Evolutionary conservation across 2,329 filamentous ascomycete genomes (phyloP), one percentile per base, ranked within the genome.

Genomic region (Claviceps lovelessii): DNA sequence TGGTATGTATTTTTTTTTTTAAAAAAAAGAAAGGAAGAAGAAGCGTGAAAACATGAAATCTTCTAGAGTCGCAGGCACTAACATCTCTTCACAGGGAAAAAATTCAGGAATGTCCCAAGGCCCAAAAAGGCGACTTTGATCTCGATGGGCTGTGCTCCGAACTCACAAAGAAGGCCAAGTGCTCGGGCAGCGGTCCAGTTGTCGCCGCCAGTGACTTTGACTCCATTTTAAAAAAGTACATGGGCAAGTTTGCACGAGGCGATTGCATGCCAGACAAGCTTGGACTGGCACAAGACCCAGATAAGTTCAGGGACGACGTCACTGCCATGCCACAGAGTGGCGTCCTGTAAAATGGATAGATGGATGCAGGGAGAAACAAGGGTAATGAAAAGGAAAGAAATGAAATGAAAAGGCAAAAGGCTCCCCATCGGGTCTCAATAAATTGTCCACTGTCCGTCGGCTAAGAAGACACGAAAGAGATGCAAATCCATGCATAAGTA

Each of bases 121-220:
- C 95, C 62, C 86, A 90, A 65, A 87, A 81, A 56, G 90, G 90
- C 62, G 90, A 94, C 62, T 89, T 97, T 60, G 93, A 98, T 61
- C 85, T 98, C 51, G 93, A 98, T 65, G 84, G 85, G 39, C 79
- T 98, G 29, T 98, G 93, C 72, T 86, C 86, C 5, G 90, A 98
- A 67, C 80, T 98, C 15, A 88, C 91, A 60, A 88, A 90, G 68
- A 98, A 98, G 73, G 93, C 93, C 56, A 93, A 91, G 66, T 98
- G 93, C 69, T 95, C 90, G 0, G 88, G 95, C 61, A 85, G 79
- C 19, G 91, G 93, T 17, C 88, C 94, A 13, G 88, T 95, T 19
- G 87, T 98, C 29, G 85, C 90, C 58, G 84, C 95, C 71, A 81
- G 82, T 54, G 90, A 97, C 63, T 95, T 97, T 62, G 86, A 95